Percentiles rank a stretch among this genome's conserved stretches.
These are phyloP conservation scores for Helichrysum umbraculigerum DNA, from an alignment of 129 eudicot genomes.

Conservation along the genomic window DNA sequence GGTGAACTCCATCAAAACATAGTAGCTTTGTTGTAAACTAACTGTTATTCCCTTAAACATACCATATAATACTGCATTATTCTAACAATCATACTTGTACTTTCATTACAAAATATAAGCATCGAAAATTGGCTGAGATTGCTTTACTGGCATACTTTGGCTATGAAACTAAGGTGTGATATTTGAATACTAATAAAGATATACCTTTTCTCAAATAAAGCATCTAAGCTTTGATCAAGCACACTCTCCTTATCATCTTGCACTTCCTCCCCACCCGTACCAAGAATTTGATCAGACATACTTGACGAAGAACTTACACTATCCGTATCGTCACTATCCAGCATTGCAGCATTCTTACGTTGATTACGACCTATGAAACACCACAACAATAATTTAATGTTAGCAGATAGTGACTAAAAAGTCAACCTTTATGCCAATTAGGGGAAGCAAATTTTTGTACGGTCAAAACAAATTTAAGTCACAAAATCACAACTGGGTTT, in stretches of 20 bases:
- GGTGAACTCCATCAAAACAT: background rate
- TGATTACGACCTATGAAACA: conserved; percentile 54
- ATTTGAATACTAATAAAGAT: background rate
- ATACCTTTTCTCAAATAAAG: conserved; percentile 85
- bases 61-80: background rate
- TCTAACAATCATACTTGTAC: background rate
- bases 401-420: background rate
- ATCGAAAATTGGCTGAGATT: too few relatives aligned
- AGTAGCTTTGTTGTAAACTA: background rate
- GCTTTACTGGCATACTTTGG: too few relatives aligned
- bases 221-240: conserved; percentile 78
- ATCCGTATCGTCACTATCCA: conserved; percentile 79
- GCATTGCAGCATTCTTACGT: conserved; percentile 75
- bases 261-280: conserved; percentile 49
- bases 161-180: background rate
- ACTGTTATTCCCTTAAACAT: background rate
- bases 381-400: background rate
- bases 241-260: conserved; percentile 59
- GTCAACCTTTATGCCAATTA: background rate
- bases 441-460: background rate
- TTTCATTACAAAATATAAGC: background rate
- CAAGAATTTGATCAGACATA: conserved; percentile 47
- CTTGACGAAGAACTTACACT: conserved; percentile 83
- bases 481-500: background rate
- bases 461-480: background rate